Evolutionary conservation across 768 basidiomycete species (phyloP).

Genomic region (Strobilomyces dryophilus): DNA sequence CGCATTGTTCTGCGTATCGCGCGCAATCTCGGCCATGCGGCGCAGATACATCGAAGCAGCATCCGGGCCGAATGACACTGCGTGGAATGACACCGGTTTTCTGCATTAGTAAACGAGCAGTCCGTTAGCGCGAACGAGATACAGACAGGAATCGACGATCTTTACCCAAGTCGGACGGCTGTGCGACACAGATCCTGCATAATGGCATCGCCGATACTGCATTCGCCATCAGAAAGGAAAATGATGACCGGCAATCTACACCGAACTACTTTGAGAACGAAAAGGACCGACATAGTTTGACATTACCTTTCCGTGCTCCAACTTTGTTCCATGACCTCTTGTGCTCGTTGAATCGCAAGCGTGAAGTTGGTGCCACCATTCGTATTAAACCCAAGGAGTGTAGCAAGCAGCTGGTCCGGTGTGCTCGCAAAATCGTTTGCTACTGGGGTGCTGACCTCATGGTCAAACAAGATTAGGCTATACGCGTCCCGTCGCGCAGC

Average conservation of each 20-base stretch:
- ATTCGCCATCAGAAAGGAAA: conserved; percentile 50
- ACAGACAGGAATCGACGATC: fast-evolving
- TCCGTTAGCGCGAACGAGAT: neutral
- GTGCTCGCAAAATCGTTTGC: conserved; percentile 45
- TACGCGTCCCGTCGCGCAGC: conserved; percentile 48
- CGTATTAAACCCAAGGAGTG: conserved; percentile 31
- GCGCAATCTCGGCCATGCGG: conserved; percentile 53
- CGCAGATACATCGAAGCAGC: conserved; percentile 28
- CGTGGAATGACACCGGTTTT: conserved; percentile 53
- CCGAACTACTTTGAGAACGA: neutral
- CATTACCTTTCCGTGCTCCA: conserved; percentile 51
- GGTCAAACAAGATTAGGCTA: conserved; percentile 47
- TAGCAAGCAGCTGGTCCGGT: conserved; percentile 41
- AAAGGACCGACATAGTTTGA: neutral
- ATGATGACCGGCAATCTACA: conserved; percentile 27
- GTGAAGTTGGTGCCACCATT: conserved; percentile 42
- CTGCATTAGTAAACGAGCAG: conserved; percentile 24
- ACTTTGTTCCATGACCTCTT: conserved; percentile 37
- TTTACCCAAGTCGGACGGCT: conserved; percentile 43
- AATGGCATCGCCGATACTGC: conserved; percentile 32
- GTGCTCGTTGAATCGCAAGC: conserved; percentile 35
- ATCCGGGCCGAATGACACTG: conserved; percentile 51
- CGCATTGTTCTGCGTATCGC: conserved; percentile 41
- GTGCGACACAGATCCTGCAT: conserved; percentile 40
- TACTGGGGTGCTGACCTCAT: conserved; percentile 19